Evolutionary conservation across 768 basidiomycete species (phyloP).

Genomic region (Pluteus cervinus): DNA sequence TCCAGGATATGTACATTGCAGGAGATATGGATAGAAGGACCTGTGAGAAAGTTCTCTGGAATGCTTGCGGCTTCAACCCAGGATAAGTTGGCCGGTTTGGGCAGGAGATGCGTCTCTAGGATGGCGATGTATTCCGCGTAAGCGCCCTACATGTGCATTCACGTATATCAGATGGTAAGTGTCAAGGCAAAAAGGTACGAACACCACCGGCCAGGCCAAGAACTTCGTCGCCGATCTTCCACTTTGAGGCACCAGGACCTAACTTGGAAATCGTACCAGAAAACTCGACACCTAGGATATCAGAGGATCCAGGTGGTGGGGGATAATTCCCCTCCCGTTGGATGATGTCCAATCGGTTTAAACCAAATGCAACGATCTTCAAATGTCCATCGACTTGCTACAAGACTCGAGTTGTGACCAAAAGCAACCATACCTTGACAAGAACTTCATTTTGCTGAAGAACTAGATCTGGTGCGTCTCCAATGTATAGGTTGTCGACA

Average conservation of each 20-base stretch:
- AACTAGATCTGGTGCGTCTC: constrained; percentile 60
- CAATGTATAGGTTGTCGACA: constrained; percentile 72
- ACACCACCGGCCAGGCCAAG: constrained; percentile 79
- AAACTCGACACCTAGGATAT: constrained; percentile 85
- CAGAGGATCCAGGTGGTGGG: constrained; percentile 66
- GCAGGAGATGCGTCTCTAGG: constrained; percentile 58
- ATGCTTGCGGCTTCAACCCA: constrained; percentile 86
- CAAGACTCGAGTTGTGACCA: constrained; percentile 1
- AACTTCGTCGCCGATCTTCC: constrained; percentile 65
- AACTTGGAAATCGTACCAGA: constrained; percentile 57
- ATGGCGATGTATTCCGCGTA: constrained; percentile 84
- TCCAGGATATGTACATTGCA: neutral
- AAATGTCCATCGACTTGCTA: constrained; percentile 1
- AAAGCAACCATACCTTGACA: constrained; percentile 56
- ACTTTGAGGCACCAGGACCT: constrained; percentile 44
- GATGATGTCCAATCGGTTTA: constrained; percentile 81
- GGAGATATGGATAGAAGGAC: constrained; percentile 27
- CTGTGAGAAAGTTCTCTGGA: constrained; percentile 86
- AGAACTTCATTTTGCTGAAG: constrained; percentile 57
- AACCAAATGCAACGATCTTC: constrained; percentile 77
- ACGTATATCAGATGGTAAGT: neutral
- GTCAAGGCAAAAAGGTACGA: constrained; percentile 21
- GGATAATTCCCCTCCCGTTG: constrained; percentile 76
- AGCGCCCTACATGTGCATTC: constrained; percentile 54
- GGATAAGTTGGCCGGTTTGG: constrained; percentile 67